Evolutionary conservation across 331 rosid species (phyloP).

Genomic region (Acacia pycnantha): DNA sequence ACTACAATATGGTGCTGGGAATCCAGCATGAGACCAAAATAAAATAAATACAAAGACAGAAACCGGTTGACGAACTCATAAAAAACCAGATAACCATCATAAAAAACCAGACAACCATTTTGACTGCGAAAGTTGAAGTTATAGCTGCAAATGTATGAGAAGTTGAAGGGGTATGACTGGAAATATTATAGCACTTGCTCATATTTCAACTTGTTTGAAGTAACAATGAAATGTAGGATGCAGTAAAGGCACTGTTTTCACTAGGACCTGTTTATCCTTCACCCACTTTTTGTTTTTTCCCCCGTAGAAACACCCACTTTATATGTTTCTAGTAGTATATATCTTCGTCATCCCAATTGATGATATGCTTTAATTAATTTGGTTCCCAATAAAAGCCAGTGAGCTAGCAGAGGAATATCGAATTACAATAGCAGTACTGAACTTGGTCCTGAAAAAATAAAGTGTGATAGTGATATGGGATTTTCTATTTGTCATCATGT

Average conservation of each 20-base stretch:
- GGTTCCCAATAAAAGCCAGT: background rate
- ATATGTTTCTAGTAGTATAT: background rate
- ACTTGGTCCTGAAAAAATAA: background rate
- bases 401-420: background rate
- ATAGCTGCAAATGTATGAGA: background rate
- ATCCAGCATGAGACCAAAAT: background rate
- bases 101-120: background rate
- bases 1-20: background rate
- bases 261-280: background rate
- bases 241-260: background rate
- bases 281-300: background rate
- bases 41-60: background rate
- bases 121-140: background rate
- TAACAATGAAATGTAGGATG: background rate
- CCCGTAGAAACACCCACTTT: no score
- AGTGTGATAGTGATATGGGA: slow-evolving; percentile 9
- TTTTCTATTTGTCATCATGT: slow-evolving; percentile 24
- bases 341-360: background rate
- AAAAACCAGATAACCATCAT: background rate
- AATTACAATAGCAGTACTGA: background rate
- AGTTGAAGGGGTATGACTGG: background rate
- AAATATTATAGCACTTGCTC: background rate
- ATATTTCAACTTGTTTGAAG: background rate
- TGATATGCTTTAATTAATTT: background rate
- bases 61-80: background rate